Base-by-base conservation (phyloP, 1,284 basidiomycete species). In the Spongiforma sp. region DNA sequence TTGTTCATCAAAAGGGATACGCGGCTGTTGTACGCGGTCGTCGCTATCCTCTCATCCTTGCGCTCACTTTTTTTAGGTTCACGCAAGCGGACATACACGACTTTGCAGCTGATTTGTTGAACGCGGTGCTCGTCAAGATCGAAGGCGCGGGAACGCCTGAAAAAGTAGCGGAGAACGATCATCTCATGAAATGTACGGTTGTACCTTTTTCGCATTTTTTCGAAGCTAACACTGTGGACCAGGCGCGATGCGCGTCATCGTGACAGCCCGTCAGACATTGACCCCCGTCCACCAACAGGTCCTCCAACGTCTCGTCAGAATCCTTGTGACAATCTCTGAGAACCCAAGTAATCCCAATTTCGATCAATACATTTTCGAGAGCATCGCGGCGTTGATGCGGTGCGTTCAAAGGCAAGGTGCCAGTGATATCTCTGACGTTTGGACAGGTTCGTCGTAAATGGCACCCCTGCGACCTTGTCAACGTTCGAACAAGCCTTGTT, bases 261-360 rank as follows among this genome's bases (percentile, higher is more conserved):
- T 98, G 61, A 98, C 94, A 0, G 93, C 95, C 6, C 86, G 94
- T 12, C 89, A 95, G 71, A 85, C 88, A 5, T 83, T 99, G 48
- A 89, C 84, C 0, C 88, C 92, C 0, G 84, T 80, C 4, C 91
- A 91, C 71, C 84, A 89, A 64, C 82, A 80, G n/a, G 85, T 92
- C 14, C 84, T 99, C 4, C 80, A 78, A 52, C 90, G 93, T 26
- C 85, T 99, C 4, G 91, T 96, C 59, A 80, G 79, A 48, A 97
- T 99, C 70, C 83, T 99, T 10, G 89, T 89, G 21, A 86, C 93
- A 65, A 96, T 98, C 70, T 93, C 92, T 68, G 94, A 93, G 81
- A 99, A 99, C 75, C 97, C 98, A 17, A 95, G 93, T 77, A 99
- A 99, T 78, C 97, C 98, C 0, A 90, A 93, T 68, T 99, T 99